Evolutionary conservation across 2,329 filamentous ascomycete species (phyloP).

Genomic region (Fusarium chuoi): DNA sequence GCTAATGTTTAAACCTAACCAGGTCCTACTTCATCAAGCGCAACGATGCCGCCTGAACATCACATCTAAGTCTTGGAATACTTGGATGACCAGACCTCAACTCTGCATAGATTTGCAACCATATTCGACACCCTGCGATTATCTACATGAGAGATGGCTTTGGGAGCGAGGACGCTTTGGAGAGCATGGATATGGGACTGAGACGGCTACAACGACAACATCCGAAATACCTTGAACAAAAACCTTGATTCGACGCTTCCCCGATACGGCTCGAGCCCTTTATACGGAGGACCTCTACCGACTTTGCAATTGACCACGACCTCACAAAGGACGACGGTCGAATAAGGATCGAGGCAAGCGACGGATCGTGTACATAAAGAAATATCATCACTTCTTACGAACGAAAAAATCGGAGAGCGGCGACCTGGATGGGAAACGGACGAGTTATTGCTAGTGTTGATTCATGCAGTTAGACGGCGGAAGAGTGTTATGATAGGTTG

Average conservation of each 20-base stretch:
- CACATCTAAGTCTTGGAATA: constrained; percentile 3
- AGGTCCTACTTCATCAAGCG: constrained; percentile 71
- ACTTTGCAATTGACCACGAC: constrained; percentile 1
- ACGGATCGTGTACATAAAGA: constrained; percentile 41
- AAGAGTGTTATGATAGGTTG: constrained; percentile 42
- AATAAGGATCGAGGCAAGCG: constrained; percentile 13
- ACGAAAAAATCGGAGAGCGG: constrained; percentile 19
- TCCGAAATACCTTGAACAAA: constrained; percentile 29
- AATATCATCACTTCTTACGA: constrained; percentile 41
- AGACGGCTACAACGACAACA: constrained; percentile 13
- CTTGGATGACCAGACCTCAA: constrained; percentile 2
- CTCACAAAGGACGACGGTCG: background rate
- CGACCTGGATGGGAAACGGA: constrained; percentile 24
- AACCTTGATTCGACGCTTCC: constrained; percentile 25
- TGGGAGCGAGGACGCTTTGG: constrained; percentile 2
- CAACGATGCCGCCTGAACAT: constrained; percentile 55
- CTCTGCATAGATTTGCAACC: constrained; percentile 11
- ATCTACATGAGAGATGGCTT: constrained; percentile 14
- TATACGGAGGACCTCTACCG: background rate
- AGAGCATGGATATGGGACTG: constrained; percentile 5
- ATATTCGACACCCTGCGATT: constrained; percentile 10
- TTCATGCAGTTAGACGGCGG: constrained; percentile 36
- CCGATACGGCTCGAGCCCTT: constrained; percentile 9
- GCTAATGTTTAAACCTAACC: background rate
- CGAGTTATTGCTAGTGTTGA: constrained; percentile 14